phyloP scores from a whole-genome alignment of 441 rosid species.

The Dalechampia spathulata region DNA sequence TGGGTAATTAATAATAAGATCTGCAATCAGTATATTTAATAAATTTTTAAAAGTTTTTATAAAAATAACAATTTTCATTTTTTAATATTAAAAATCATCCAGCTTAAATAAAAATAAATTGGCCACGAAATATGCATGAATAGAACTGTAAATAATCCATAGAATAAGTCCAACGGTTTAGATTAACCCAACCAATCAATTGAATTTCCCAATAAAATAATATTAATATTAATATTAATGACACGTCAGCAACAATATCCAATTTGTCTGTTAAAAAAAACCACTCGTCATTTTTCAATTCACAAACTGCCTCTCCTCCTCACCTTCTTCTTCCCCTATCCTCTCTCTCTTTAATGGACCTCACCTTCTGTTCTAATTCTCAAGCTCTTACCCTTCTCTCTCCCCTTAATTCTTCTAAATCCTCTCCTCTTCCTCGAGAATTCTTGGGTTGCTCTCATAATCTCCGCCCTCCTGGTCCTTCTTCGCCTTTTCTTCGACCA shows the following conservation, averaged over 20 bases:
- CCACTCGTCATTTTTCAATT: not conserved
- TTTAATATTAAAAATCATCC: too few relatives aligned
- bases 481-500: conserved; percentile 20
- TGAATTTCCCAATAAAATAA: not conserved
- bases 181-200: not conserved
- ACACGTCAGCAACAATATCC: conserved; percentile 30
- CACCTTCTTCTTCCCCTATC: conserved; percentile 1
- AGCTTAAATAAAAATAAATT: too few relatives aligned
- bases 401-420: not conserved
- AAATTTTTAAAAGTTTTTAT: too few relatives aligned
- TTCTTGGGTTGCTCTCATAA: conserved; percentile 44
- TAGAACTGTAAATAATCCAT: too few relatives aligned
- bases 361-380: conserved; percentile 28
- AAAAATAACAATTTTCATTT: too few relatives aligned
- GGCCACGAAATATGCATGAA: too few relatives aligned
- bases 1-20: too few relatives aligned
- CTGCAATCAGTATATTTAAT: too few relatives aligned
- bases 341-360: conserved; percentile 25
- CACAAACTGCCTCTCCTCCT: not conserved
- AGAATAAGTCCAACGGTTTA: too few relatives aligned
- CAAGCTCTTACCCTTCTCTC: conserved; percentile 34
- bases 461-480: conserved; percentile 36
- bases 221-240: not conserved
- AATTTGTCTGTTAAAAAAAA: conserved; percentile 2
- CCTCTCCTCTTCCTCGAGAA: conserved; percentile 15